Evolutionary conservation across 2,329 filamentous ascomycete genomes (phyloP).

Genomic region (Diaporthe capsici): DNA sequence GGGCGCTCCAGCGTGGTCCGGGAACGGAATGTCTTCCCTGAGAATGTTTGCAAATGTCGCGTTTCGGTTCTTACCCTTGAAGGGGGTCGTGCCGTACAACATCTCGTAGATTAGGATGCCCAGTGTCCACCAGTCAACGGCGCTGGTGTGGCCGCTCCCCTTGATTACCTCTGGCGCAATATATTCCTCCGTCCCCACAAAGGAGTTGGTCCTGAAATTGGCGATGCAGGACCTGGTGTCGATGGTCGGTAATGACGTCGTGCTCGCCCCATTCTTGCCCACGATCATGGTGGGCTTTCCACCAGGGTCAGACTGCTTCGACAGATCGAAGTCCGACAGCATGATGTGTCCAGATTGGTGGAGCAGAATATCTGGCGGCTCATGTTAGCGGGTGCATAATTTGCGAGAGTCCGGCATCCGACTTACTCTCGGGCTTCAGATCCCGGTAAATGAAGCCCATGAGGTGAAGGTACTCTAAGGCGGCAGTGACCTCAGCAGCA

Average conservation of each 20-base stretch:
- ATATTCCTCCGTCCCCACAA: constrained; percentile 98
- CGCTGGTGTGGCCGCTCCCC: constrained; percentile 97
- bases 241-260: constrained; percentile 92
- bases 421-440: constrained; percentile 95
- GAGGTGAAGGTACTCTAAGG: constrained; percentile 94
- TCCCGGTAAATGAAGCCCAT: constrained; percentile 99
- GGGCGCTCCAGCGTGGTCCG: constrained; percentile 86
- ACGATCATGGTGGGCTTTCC: constrained; percentile 99
- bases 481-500: constrained; percentile 96
- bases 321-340: constrained; percentile 98
- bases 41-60: constrained; percentile 98
- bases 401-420: background rate
- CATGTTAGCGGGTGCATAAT: constrained; percentile 54
- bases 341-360: constrained; percentile 99
- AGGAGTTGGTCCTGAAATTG: constrained; percentile 98
- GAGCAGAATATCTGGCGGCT: constrained; percentile 84
- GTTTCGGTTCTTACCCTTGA: constrained; percentile 99
- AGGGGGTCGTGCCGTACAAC: constrained; percentile 97
- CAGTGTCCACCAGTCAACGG: constrained; percentile 99
- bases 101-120: constrained; percentile 99
- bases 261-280: constrained; percentile 88
- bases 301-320: constrained; percentile 95
- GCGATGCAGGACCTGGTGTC: constrained; percentile 99
- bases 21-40: constrained; percentile 95
- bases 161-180: constrained; percentile 99